Evolutionary conservation across 1,284 basidiomycete genomes (phyloP).

Genomic region (Waitea zeae): DNA sequence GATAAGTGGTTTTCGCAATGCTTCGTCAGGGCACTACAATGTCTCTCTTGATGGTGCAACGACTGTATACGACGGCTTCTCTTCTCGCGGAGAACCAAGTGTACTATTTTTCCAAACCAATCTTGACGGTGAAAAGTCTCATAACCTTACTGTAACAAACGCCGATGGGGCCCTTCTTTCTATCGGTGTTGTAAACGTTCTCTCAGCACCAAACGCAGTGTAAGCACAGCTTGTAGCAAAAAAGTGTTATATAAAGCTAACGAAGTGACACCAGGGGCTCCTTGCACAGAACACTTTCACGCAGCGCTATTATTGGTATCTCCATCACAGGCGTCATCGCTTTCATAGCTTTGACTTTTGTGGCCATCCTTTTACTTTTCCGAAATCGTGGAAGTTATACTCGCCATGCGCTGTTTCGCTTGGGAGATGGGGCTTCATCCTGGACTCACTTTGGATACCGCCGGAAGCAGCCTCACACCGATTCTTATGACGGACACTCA

Average conservation of each 20-base stretch:
- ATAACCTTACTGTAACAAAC: constrained; percentile 39
- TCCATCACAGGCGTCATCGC: constrained; percentile 34
- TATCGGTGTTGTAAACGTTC: constrained; percentile 22
- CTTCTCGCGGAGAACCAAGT: constrained; percentile 32
- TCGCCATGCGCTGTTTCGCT: background rate
- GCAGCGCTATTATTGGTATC: constrained; percentile 46
- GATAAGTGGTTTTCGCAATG: constrained; percentile 29
- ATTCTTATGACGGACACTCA: constrained; percentile 1
- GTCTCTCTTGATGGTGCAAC: constrained; percentile 35
- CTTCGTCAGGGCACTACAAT: constrained; percentile 39
- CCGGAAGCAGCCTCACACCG: too few species aligned
- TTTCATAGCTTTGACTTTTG: constrained; percentile 23
- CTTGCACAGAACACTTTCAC: constrained; percentile 10
- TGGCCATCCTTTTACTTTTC: constrained; percentile 22
- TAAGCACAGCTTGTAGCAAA: constrained; percentile 12
- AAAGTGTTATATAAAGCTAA: constrained; percentile 9
- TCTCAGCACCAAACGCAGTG: constrained; percentile 17
- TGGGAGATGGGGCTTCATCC: background rate
- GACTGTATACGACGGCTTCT: constrained; percentile 24
- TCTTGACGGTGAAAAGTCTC: constrained; percentile 28
- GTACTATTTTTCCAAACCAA: constrained; percentile 44
- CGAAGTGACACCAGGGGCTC: constrained; percentile 3
- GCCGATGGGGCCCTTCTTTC: constrained; percentile 28
- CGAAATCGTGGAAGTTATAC: constrained; percentile 24
- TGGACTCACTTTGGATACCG: background rate